phyloP scores from a whole-genome alignment of 495 filamentous ascomycete species.

The Lepraria neglecta region DNA sequence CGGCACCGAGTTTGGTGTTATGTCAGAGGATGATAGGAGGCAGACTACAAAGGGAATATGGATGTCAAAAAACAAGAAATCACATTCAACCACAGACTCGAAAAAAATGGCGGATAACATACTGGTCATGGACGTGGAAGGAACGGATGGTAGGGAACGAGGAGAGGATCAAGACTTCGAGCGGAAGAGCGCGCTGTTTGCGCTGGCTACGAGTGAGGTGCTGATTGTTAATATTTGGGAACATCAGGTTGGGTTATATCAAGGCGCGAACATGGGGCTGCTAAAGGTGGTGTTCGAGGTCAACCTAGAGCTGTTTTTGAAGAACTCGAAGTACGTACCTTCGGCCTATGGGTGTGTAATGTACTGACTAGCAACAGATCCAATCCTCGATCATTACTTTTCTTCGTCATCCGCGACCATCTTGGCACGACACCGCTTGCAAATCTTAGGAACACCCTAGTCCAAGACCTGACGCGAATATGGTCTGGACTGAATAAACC shows the following conservation, averaged over 20 bases:
- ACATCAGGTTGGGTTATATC: constrained; percentile 95
- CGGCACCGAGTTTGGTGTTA: constrained; percentile 91
- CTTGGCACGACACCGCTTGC: constrained; percentile 82
- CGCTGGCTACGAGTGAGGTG: constrained; percentile 94
- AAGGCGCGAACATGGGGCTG: constrained; percentile 97
- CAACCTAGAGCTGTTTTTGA: constrained; percentile 91
- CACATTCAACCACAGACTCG: constrained; percentile 31
- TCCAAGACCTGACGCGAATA: constrained; percentile 83
- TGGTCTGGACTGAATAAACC: constrained; percentile 92
- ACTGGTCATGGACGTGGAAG: constrained; percentile 98
- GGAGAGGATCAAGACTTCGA: constrained; percentile 99
- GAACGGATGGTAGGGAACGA: constrained; percentile 91
- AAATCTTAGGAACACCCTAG: constrained; percentile 80
- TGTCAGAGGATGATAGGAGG: constrained; percentile 82
- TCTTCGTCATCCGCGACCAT: constrained; percentile 98
- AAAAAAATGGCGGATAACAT: constrained; percentile 89
- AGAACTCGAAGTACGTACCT: constrained; percentile 72
- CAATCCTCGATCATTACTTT: constrained; percentile 83
- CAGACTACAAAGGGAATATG: constrained; percentile 99
- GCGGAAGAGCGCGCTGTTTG: constrained; percentile 94
- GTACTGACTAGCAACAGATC: constrained; percentile 50
- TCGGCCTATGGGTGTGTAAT: background rate
- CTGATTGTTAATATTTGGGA: constrained; percentile 99
- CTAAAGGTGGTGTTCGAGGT: constrained; percentile 99
- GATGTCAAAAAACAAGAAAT: constrained; percentile 87